These are phyloP conservation scores for Trichosporon asahii DNA, from an alignment of 1,284 basidiomycete genomes.

Conservation along the genomic window DNA sequence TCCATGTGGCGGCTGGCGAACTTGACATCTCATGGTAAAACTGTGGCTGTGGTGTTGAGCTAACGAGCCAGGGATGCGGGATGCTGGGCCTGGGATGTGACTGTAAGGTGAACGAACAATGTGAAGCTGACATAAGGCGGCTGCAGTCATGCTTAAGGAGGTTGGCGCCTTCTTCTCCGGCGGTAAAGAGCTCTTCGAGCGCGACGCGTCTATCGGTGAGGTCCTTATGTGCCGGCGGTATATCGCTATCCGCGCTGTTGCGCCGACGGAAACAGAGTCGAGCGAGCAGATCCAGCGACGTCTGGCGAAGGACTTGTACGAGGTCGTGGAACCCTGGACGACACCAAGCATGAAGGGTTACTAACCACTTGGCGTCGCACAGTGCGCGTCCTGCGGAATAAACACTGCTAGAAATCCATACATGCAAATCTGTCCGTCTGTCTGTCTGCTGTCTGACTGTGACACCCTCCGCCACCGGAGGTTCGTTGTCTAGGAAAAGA, in stretches of 20 bases:
- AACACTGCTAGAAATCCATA: slow-evolving; percentile 8
- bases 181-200: slow-evolving; percentile 57
- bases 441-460: not conserved
- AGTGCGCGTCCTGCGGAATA: not conserved
- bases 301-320: slow-evolving; percentile 77
- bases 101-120: slow-evolving; percentile 54
- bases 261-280: slow-evolving; percentile 56
- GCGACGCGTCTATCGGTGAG: slow-evolving; percentile 59
- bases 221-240: slow-evolving; percentile 79
- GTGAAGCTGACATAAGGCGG: slow-evolving; percentile 59
- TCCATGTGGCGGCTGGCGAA: slow-evolving; percentile 76
- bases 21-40: slow-evolving; percentile 67
- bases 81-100: slow-evolving; percentile 72
- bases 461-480: not conserved
- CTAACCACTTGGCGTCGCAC: not conserved
- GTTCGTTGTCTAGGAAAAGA: slow-evolving; percentile 3
- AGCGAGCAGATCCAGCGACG: slow-evolving; percentile 70
- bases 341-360: slow-evolving; percentile 25
- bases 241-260: slow-evolving; percentile 60
- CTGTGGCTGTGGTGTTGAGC: not conserved
- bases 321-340: slow-evolving; percentile 67
- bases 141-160: slow-evolving; percentile 84
- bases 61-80: slow-evolving; percentile 52
- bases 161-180: slow-evolving; percentile 73
- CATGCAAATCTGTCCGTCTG: not conserved